phyloP scores from a whole-genome alignment of 164 flowering plant species.

The Santalum album region DNA sequence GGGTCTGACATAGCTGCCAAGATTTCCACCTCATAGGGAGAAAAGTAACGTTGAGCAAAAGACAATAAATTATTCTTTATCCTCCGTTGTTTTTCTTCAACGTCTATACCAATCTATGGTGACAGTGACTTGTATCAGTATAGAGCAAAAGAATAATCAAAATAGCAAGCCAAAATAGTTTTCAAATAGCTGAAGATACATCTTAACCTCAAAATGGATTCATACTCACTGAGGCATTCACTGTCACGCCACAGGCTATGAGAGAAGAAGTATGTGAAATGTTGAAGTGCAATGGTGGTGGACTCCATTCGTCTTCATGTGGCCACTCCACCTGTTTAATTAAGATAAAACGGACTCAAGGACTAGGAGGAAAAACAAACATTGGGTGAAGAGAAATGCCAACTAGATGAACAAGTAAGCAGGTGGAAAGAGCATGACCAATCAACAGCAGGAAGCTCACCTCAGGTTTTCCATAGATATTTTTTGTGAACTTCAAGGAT shows the following conservation, averaged over 20 bases:
- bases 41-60: conserved; percentile 74
- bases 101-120: conserved; percentile 79
- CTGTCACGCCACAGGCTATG: conserved; percentile 93
- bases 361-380: too few species aligned
- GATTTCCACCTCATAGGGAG: conserved; percentile 45
- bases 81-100: conserved; percentile 74
- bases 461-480: conserved; percentile 85
- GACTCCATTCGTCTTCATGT: conserved; percentile 23
- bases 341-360: background rate
- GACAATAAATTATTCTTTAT: conserved; percentile 41
- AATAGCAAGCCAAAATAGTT: background rate
- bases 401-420: too few species aligned
- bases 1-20: conserved; percentile 50
- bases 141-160: background rate
- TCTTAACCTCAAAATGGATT: conserved; percentile 5
- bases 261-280: conserved; percentile 83
- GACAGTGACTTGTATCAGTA: background rate
- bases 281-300: conserved; percentile 70
- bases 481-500: conserved; percentile 69
- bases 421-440: background rate
- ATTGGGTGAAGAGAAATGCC: too few species aligned
- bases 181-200: conserved; percentile 4
- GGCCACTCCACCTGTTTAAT: conserved; percentile 64
- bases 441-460: conserved; percentile 26
- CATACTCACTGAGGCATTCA: conserved; percentile 43